phyloP scores from a whole-genome alignment of 2,329 filamentous ascomycete species.

The Colletotrichum lentis region DNA sequence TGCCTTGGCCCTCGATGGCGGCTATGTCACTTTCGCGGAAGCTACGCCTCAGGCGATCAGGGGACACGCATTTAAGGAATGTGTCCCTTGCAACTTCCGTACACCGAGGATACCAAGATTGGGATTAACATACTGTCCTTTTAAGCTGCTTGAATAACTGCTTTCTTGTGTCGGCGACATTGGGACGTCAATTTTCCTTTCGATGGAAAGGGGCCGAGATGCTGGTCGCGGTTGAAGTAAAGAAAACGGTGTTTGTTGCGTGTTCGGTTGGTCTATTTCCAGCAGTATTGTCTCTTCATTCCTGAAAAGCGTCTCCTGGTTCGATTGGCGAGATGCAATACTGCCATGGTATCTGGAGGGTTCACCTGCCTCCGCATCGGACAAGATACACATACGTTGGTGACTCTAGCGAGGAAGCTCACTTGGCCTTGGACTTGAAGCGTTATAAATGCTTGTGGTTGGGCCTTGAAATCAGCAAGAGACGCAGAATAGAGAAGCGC shows the following conservation, averaged over 20 bases:
- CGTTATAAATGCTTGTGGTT: too few species aligned
- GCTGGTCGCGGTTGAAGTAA: too few species aligned
- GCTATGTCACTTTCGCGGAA: neutral
- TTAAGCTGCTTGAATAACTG: neutral
- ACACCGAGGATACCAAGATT: neutral
- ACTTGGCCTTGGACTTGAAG: neutral
- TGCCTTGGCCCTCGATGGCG: neutral
- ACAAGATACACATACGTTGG: neutral
- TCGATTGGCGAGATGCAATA: too few species aligned
- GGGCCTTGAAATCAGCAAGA: neutral
- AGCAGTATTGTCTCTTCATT: neutral
- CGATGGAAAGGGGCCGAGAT: neutral
- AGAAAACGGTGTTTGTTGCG: neutral
- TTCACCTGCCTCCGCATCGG: too few species aligned
- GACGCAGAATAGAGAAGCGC: too few species aligned
- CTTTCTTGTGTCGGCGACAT: neutral
- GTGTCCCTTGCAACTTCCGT: neutral
- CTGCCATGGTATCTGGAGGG: neutral
- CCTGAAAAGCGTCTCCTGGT: too few species aligned
- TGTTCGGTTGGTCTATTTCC: rapidly evolving
- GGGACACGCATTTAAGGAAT: neutral
- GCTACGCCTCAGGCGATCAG: neutral
- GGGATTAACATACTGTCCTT: neutral
- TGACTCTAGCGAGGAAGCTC: neutral
- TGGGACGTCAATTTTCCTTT: neutral